Base-by-base conservation (phyloP, 306 rosid genomes). In the Corylus heterophylla region DNA sequence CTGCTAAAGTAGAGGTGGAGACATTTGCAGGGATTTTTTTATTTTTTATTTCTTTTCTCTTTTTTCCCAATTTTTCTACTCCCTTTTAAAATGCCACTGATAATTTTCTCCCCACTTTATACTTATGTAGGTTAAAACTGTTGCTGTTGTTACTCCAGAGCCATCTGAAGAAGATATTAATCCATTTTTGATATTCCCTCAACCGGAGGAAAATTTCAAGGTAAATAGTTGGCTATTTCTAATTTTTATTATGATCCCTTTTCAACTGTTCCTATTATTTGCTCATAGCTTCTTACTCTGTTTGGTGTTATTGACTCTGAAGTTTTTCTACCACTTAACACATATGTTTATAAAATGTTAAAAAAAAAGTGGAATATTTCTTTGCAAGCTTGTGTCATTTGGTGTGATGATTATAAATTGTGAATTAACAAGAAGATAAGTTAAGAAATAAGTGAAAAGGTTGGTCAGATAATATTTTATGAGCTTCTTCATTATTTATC, bases 81-180 rank as follows among this genome's bases (percentile, higher is more conserved):
- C 42, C 62, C 45, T 80, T 66, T 25, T 78, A 74, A 71, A 71
- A 80, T 56, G 18, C 44, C 71, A 67, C 77, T 54, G 29, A 56
- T 18, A 48, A 18, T 64, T 71, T 76, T 68, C 20, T 11, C 79
- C 52, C 58, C 64, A 80, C 49, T 74, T 49, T 70, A 12, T 86
- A 42, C 78, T 62, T 66, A 52, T 55, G 58, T 79, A 91, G 98
- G 98, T 85, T 12, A 90, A 89, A 86, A 72, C 54, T 2, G 79
- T 83, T 61, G 83, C 88, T 66, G 84, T 76, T 84, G 79, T 90
- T 74, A 70, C 87, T 55, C 83, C 89, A 8, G 96, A 90, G 78
- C 87, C 86, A 79, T 74, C 93, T 62, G 99, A 96, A 82, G 98
- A 95, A 84, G 94, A 93, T 39, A 75, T 91, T 31, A 96, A 96